These are phyloP conservation scores for Psilocybe mexicana DNA, from an alignment of 1,284 basidiomycete species.

Conservation along the genomic window DNA sequence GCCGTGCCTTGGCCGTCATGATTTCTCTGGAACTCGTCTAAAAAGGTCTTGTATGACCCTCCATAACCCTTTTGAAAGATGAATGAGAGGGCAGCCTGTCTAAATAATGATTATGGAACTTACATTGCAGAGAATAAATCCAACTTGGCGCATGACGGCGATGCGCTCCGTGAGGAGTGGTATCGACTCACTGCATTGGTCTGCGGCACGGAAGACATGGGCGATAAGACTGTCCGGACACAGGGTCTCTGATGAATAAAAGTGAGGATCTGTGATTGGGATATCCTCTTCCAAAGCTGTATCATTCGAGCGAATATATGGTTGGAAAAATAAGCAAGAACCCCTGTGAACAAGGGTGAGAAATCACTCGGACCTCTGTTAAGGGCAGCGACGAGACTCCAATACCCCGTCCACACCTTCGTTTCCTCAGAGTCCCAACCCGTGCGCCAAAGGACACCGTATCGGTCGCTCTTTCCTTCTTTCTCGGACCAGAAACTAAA, in stretches of 20 bases:
- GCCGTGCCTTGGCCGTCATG: conserved; percentile 59
- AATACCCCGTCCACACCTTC: conserved; percentile 73
- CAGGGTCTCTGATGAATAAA: conserved; percentile 64
- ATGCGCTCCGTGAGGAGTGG: conserved; percentile 72
- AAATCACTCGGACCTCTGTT: conserved; percentile 57
- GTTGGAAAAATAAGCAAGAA: not conserved
- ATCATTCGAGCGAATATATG: not conserved
- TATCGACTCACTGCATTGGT: conserved; percentile 57
- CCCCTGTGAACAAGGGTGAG: conserved; percentile 3
- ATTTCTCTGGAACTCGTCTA: conserved; percentile 58
- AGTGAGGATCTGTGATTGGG: conserved; percentile 73
- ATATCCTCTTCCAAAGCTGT: conserved; percentile 61
- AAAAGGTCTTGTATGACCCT: conserved; percentile 69
- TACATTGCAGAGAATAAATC: conserved; percentile 65
- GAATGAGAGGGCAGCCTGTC: not conserved
- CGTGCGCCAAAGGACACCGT: conserved; percentile 74
- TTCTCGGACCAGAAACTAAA: conserved; percentile 85
- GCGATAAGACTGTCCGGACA: conserved; percentile 70
- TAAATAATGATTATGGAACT: conserved; percentile 22
- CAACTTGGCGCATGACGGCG: conserved; percentile 71
- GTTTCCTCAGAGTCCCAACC: conserved; percentile 56
- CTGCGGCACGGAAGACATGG: conserved; percentile 63
- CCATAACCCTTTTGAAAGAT: conserved; percentile 55
- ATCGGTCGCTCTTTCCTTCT: conserved; percentile 56
- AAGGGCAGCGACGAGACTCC: conserved; percentile 77